Percentiles rank a stretch among this genome's conserved stretches.
Conservation (phyloP, 305 asterid genomes). For the Caryopteris hybrid region DNA sequence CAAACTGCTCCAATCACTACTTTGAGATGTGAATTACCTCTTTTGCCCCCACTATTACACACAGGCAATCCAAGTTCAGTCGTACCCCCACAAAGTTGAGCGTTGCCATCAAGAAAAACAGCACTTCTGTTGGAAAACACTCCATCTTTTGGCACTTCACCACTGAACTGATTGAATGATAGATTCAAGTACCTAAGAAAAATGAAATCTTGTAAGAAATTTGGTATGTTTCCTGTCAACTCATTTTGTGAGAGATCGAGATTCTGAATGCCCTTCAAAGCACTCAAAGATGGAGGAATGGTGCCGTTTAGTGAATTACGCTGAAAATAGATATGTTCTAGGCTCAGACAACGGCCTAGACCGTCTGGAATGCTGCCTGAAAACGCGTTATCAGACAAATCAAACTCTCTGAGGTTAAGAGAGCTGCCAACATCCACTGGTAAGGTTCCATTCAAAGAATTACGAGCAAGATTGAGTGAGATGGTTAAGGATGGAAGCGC, state of each 20-base stretch:
- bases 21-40: not conserved
- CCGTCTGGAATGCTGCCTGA: slow-evolving; percentile 29
- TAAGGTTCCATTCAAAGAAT: slow-evolving; percentile 24
- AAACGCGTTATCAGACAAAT: slow-evolving; percentile 25
- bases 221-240: slow-evolving; percentile 30
- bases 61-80: slow-evolving; percentile 16
- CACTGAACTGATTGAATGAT: slow-evolving; percentile 30
- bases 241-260: slow-evolving; percentile 32
- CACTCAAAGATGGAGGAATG: slow-evolving; percentile 21
- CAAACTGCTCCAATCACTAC: not conserved
- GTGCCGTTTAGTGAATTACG: slow-evolving; percentile 21
- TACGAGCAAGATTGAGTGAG: slow-evolving; percentile 15
- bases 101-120: slow-evolving; percentile 23
- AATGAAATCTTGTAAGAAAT: slow-evolving; percentile 19
- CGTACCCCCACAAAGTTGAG: slow-evolving; percentile 30
- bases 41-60: slow-evolving; percentile 7
- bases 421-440: slow-evolving; percentile 29
- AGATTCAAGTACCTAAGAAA: slow-evolving; percentile 30
- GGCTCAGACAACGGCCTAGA: slow-evolving; percentile 27
- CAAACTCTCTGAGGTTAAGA: slow-evolving; percentile 21
- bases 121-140: slow-evolving; percentile 26
- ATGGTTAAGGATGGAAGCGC: slow-evolving; percentile 20
- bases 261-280: slow-evolving; percentile 17
- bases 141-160: slow-evolving; percentile 31
- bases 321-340: slow-evolving; percentile 20